Conservation (phyloP, 1,284 basidiomycete species). For the Trametes sp. region DNA sequence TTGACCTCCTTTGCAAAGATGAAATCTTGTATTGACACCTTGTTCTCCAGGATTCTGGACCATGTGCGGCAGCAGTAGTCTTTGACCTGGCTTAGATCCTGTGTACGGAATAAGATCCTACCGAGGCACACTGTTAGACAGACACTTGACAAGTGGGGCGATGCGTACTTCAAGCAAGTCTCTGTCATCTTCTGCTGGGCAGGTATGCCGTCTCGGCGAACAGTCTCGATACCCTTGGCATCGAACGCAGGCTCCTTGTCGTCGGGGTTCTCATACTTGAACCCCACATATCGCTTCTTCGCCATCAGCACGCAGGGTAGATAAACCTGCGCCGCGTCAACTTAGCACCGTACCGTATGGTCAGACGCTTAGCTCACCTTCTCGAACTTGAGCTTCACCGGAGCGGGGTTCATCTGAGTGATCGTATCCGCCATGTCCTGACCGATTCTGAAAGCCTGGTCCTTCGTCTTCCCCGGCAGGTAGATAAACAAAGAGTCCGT, state of each 20-base stretch:
- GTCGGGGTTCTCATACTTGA: constrained; percentile 89
- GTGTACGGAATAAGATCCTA: constrained; percentile 88
- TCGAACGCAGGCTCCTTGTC: constrained; percentile 88
- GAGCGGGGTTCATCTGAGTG: constrained; percentile 88
- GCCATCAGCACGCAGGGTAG: constrained; percentile 93
- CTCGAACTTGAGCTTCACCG: constrained; percentile 96
- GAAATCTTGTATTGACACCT: constrained; percentile 88
- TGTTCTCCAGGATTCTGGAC: constrained; percentile 85
- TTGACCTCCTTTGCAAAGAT: constrained; percentile 94
- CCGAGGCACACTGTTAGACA: constrained; percentile 1
- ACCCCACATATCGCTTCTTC: constrained; percentile 97
- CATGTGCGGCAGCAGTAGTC: constrained; percentile 88
- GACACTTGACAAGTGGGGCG: background rate
- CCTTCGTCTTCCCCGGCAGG: constrained; percentile 87
- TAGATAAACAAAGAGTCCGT: constrained; percentile 96
- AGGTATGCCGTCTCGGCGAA: constrained; percentile 88
- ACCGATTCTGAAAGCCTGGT: constrained; percentile 93
- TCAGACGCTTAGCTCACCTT: constrained; percentile 64
- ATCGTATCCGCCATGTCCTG: constrained; percentile 91
- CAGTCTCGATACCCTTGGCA: constrained; percentile 98
- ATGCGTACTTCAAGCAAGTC: constrained; percentile 78
- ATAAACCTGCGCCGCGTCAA: constrained; percentile 71
- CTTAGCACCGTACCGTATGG: background rate
- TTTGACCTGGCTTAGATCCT: constrained; percentile 91
- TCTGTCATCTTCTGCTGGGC: constrained; percentile 93